Conservation (phyloP, 2,329 filamentous ascomycete genomes). For the Lecanicillium sp. region DNA sequence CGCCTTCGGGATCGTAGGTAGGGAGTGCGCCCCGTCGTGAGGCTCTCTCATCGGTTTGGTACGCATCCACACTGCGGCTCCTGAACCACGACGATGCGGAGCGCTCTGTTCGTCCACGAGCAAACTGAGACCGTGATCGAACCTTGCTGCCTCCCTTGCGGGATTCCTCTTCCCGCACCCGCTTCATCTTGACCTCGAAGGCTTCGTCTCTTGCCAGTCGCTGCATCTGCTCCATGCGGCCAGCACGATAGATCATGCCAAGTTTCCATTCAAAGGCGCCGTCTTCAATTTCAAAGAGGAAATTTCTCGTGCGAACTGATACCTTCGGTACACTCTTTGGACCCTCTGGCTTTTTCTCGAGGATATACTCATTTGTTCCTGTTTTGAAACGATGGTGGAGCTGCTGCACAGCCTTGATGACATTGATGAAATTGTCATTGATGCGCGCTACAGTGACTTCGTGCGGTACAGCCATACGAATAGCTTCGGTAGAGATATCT, state of each 20-base stretch:
- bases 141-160: conserved; percentile 44
- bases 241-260: conserved; percentile 85
- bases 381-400: conserved; percentile 90
- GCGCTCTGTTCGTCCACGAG: conserved; percentile 24
- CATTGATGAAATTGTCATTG: conserved; percentile 88
- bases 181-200: conserved; percentile 80
- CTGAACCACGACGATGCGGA: conserved; percentile 30
- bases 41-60: conserved; percentile 21
- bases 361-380: conserved; percentile 78
- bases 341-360: conserved; percentile 76
- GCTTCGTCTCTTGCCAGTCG: conserved; percentile 84
- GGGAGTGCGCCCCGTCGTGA: conserved; percentile 37
- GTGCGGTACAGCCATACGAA: conserved; percentile 82
- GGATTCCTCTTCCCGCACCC: conserved; percentile 64
- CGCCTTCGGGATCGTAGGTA: conserved; percentile 74
- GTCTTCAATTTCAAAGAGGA: conserved; percentile 91
- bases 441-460: conserved; percentile 84
- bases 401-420: conserved; percentile 78
- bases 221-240: conserved; percentile 83
- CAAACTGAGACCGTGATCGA: conserved; percentile 46
- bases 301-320: conserved; percentile 69
- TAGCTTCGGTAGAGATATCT: conserved; percentile 77
- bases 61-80: conserved; percentile 49
- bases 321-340: conserved; percentile 84
- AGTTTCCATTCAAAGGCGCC: conserved; percentile 97